Evolutionary conservation across 169 alveolate species (phyloP).

Genomic region (Plasmodium gaboni): DNA sequence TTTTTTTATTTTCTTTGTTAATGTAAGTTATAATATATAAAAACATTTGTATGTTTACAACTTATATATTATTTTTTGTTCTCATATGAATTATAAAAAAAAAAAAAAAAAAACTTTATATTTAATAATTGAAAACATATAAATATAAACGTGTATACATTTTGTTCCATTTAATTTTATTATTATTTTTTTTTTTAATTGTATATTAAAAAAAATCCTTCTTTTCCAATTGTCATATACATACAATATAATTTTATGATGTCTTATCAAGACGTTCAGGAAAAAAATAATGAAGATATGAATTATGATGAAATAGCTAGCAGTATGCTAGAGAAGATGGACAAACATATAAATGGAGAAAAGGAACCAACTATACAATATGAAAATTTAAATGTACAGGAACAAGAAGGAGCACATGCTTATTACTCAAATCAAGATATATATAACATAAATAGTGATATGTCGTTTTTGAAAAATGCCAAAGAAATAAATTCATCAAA

Average conservation of each 20-base stretch:
- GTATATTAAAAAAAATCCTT: background rate
- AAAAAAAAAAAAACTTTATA: too few relatives aligned
- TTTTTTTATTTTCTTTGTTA: background rate
- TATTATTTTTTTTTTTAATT: background rate
- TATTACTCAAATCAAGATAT: background rate
- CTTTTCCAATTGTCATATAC: background rate
- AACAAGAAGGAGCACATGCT: background rate
- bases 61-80: too few relatives aligned
- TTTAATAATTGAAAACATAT: too few relatives aligned
- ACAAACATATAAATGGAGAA: constrained; percentile 62
- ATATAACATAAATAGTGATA: background rate
- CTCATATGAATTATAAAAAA: too few relatives aligned
- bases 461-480: constrained; percentile 3
- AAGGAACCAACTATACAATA: background rate
- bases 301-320: constrained; percentile 45
- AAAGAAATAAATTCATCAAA: background rate
- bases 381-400: background rate
- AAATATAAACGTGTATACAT: background rate
- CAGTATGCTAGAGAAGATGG: constrained; percentile 55
- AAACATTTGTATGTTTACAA: too few relatives aligned
- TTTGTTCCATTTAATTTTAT: background rate
- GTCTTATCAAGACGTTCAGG: constrained; percentile 10
- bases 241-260: constrained; percentile 9
- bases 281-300: constrained; percentile 25
- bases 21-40: too few relatives aligned